Percentiles rank a stretch among this genome's conserved stretches.
phyloP scores from a whole-genome alignment of 1,284 basidiomycete genomes.

The Grifola frondosa region DNA sequence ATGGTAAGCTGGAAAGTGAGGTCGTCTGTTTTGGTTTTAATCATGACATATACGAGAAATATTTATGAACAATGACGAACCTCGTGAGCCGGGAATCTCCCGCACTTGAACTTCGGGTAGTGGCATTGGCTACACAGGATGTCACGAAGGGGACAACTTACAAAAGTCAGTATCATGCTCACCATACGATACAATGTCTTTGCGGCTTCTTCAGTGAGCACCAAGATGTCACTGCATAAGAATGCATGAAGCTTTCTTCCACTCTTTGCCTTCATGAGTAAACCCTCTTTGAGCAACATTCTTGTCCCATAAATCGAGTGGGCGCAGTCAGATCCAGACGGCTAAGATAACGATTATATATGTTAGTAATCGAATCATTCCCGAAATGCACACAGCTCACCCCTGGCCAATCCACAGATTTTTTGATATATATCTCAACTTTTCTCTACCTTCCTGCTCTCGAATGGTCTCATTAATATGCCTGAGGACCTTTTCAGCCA shows the following conservation, averaged over 20 bases:
- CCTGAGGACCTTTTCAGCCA: constrained; percentile 72
- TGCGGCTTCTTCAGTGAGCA: constrained; percentile 69
- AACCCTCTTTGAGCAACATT: constrained; percentile 77
- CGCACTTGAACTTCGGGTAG: constrained; percentile 65
- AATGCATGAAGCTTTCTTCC: constrained; percentile 77
- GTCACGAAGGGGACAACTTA: neutral
- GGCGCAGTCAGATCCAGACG: constrained; percentile 89
- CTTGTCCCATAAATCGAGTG: constrained; percentile 79
- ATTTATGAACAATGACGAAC: constrained; percentile 29
- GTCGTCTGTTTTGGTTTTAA: constrained; percentile 52
- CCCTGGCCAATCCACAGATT: constrained; percentile 86
- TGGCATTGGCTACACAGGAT: constrained; percentile 55
- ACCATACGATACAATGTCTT: constrained; percentile 82
- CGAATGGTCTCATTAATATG: constrained; percentile 90
- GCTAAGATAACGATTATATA: constrained; percentile 35
- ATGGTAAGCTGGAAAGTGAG: constrained; percentile 61
- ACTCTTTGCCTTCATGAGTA: constrained; percentile 80
- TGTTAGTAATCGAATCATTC: neutral
- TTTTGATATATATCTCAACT: constrained; percentile 70
- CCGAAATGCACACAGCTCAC: constrained; percentile 39
- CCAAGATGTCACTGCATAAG: constrained; percentile 79
- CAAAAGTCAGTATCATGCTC: constrained; percentile 27
- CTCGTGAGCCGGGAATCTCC: constrained; percentile 48
- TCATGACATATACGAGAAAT: neutral
- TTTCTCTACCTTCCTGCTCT: constrained; percentile 77